These are phyloP conservation scores for Rhodotorula toruloides DNA, from an alignment of 768 basidiomycete species.

Conservation along the genomic window DNA sequence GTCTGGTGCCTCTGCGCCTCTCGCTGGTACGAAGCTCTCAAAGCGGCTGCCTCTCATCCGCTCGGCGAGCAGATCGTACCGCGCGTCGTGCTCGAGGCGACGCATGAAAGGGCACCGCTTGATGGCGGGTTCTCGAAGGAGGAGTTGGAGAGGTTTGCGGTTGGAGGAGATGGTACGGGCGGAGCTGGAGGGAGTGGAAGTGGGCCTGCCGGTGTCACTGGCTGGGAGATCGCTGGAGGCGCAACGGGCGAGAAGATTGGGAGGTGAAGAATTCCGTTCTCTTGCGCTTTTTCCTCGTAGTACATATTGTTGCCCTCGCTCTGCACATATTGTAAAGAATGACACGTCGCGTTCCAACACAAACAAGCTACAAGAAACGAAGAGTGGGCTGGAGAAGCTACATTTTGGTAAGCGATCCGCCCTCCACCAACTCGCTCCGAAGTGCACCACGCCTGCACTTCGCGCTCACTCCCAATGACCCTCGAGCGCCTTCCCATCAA, in stretches of 20 bases:
- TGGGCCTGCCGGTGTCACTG: background rate
- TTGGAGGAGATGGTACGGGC: constrained; percentile 6
- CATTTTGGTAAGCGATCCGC: too few species aligned
- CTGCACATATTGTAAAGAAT: too few species aligned
- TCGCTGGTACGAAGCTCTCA: constrained; percentile 26
- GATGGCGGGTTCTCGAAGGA: constrained; percentile 7
- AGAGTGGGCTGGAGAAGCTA: too few species aligned
- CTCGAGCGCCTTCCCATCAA: constrained; percentile 53
- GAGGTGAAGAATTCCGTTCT: background rate
- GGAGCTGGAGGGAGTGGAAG: background rate
- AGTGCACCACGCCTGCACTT: too few species aligned
- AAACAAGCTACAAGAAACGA: too few species aligned
- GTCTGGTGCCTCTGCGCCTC: constrained; percentile 33
- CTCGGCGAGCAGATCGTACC: constrained; percentile 32
- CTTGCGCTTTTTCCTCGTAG: too few species aligned
- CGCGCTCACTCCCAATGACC: constrained; percentile 57
- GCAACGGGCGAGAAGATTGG: background rate
- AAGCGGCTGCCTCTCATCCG: constrained; percentile 8
- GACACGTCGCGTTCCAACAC: too few species aligned
- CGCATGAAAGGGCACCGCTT: constrained; percentile 25
- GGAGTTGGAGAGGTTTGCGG: constrained; percentile 9
- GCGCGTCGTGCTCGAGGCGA: constrained; percentile 31
- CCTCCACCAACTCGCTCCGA: too few species aligned
- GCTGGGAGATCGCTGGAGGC: background rate
- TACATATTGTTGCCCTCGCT: too few species aligned